These are phyloP conservation scores for Polychaeton citri DNA, from an alignment of 2,329 filamentous ascomycete genomes.

Conservation along the genomic window DNA sequence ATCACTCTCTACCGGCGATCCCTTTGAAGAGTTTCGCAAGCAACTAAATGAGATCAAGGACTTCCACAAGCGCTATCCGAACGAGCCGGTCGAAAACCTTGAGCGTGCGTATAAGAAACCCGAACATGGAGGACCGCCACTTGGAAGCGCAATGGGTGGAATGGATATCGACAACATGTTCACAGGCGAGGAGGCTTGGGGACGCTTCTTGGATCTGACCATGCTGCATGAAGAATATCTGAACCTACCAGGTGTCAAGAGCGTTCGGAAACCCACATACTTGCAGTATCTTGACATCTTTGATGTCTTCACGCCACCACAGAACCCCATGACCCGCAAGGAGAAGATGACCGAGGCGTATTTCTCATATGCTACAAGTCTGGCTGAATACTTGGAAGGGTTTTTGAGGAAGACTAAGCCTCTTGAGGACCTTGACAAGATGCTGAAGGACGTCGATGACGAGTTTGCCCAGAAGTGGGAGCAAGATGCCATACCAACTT, in stretches of 20 bases:
- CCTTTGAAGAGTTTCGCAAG: slow-evolving; percentile 83
- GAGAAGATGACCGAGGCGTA: slow-evolving; percentile 90
- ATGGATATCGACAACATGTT: slow-evolving; percentile 81
- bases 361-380: slow-evolving; percentile 71
- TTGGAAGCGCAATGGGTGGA: slow-evolving; percentile 35
- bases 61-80: slow-evolving; percentile 82
- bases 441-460: slow-evolving; percentile 61
- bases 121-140: slow-evolving; percentile 37
- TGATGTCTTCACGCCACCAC: slow-evolving; percentile 67
- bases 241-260: slow-evolving; percentile 73
- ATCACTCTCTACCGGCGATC: slow-evolving; percentile 68
- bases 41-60: slow-evolving; percentile 69
- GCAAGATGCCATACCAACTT: slow-evolving; percentile 64
- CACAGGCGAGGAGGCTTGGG: slow-evolving; percentile 87
- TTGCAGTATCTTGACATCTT: slow-evolving; percentile 88
- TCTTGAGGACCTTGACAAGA: slow-evolving; percentile 69
- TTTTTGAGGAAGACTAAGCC: slow-evolving; percentile 79
- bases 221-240: slow-evolving; percentile 75
- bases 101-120: slow-evolving; percentile 80
- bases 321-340: slow-evolving; percentile 58
- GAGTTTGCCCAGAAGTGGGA: slow-evolving; percentile 80
- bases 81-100: slow-evolving; percentile 88
- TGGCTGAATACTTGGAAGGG: slow-evolving; percentile 72
- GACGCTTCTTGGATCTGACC: slow-evolving; percentile 83
- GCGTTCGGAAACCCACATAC: slow-evolving; percentile 54